Evolutionary conservation across 176 grass and related monocot species (phyloP), one percentile per base, ranked within the genome.

Genomic region (Elaeis guineensis): DNA sequence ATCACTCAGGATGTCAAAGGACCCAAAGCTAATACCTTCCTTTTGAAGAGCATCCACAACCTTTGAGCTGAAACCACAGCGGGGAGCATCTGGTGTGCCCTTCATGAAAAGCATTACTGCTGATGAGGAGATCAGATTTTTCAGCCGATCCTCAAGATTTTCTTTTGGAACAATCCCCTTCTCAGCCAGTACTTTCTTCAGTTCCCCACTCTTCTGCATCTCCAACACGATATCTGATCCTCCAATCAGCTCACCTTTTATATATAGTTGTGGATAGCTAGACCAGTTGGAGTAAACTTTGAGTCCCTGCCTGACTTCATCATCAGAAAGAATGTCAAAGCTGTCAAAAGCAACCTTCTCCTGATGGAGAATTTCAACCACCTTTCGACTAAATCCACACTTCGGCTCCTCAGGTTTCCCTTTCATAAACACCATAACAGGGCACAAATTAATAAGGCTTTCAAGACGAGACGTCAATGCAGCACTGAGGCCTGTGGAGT

Each of bases 21-120:
- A 89, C 51, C 79, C 84, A 59, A 92, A 98, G 50, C 56, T 85
- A 49, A 98, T 20, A 16, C 71, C 88, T 74, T 87, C 93, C 17
- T 78, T 61, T 35, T 52, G 79, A 82, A 98, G 61, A 18, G 82
- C 88, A 76, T 89, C 80, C 51, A 98, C 88, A 51, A 92, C 87
- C 71, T 98, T 98, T 2, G 84, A 83, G 70, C 93, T 98, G 53
- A 89, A 98, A 56, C 93, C 93, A 0, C 94, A 93, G 3, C 79
- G 72, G 32, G 94, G 94, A 22, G 67, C 73, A 55, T 92, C 94
- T 18, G 94, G 94, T 25, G 72, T 86, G 25, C 94, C 94, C 29
- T 98, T 98, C 88, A 98, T 93, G 73, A 98, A 98, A 55, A 98
- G 75, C 84, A 92, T 98, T 14, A 92, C 94, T 1, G 73, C 76